These are phyloP conservation scores for Starmerella geochares DNA, from an alignment of 805 yeast species.

Conservation along the genomic window DNA sequence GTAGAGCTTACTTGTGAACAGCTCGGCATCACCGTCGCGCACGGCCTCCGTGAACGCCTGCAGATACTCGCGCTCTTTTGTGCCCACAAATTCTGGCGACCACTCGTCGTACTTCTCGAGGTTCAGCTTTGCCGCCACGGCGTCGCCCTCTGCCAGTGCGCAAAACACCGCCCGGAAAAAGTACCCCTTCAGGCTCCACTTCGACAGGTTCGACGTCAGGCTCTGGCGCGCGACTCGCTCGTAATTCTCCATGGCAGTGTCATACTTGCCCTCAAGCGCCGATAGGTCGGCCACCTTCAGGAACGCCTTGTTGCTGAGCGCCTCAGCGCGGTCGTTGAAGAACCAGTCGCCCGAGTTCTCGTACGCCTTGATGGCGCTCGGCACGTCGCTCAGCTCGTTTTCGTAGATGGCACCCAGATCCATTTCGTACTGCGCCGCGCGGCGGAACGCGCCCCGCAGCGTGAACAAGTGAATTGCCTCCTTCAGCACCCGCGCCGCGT, in stretches of 20 bases:
- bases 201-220: constrained; percentile 60
- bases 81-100: constrained; percentile 56
- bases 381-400: constrained; percentile 53
- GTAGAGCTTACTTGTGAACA: constrained; percentile 59
- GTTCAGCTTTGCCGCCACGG: constrained; percentile 72
- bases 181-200: constrained; percentile 90
- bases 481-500: constrained; percentile 65
- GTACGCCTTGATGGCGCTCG: constrained; percentile 63
- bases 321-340: constrained; percentile 84
- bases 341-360: constrained; percentile 97
- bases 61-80: constrained; percentile 63
- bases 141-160: constrained; percentile 69
- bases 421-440: constrained; percentile 89
- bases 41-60: constrained; percentile 62
- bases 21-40: constrained; percentile 68
- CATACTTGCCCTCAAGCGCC: constrained; percentile 64
- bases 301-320: constrained; percentile 77
- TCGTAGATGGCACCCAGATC: constrained; percentile 86
- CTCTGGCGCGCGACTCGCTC: constrained; percentile 70
- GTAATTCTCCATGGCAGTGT: constrained; percentile 64
- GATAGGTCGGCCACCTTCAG: constrained; percentile 82
- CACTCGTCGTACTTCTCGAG: constrained; percentile 52
- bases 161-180: constrained; percentile 76
- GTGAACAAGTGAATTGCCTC: constrained; percentile 78
- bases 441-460: constrained; percentile 82